Base-by-base conservation (phyloP, 371 early-diverging fungal species). In the Rhizopus stolonifer region DNA sequence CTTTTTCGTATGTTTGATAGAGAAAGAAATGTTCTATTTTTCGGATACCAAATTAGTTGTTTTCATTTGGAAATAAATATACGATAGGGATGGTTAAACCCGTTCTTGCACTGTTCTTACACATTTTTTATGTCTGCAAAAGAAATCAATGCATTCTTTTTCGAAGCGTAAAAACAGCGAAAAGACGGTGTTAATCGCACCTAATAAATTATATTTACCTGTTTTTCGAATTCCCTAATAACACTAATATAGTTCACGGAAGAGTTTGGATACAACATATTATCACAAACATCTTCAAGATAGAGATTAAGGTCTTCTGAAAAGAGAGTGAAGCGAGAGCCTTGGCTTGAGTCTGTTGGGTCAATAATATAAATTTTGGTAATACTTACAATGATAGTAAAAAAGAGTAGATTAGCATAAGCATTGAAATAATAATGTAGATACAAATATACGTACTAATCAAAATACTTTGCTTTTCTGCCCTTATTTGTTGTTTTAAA, bases 331-430 rank as follows among this genome's bases (percentile, higher is more conserved):
- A 23, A 32, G 8, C 46, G 55, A 29, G 49, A 55, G 18, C 49
- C 55, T 42, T 55, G 18, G 42, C 48, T 55, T 5, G 10, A 2
- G 13, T 55, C 49, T 13, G 42, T 55, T 13, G 24, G 39, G 25
- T 55, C 49, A 48, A 55, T 23, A 18, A 49, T 46, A 24, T 55
- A 55, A 17, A 48, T 55, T 14, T 32, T 55, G 6, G 56, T 48
- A 19, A 48, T 55, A 10, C 49, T 55, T 32, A 55, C 34, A 55
- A 46, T 29, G 25, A 46, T n/a, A 17, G 14, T 36, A 49, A 32
- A 49, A 49, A 49, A 39, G n/a, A n/a, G n/a, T 36, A 49, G 25
- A 22, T 49, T 38, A 39, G 39, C 25, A 49, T 49, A 38, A 33
- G 24, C 25, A 49, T 49, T 23, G 39, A 22, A 38, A 49, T 49